Evolutionary conservation across 768 basidiomycete species (phyloP), one percentile per base, ranked within the genome.

Genomic region (Hypholoma fasciculare): DNA sequence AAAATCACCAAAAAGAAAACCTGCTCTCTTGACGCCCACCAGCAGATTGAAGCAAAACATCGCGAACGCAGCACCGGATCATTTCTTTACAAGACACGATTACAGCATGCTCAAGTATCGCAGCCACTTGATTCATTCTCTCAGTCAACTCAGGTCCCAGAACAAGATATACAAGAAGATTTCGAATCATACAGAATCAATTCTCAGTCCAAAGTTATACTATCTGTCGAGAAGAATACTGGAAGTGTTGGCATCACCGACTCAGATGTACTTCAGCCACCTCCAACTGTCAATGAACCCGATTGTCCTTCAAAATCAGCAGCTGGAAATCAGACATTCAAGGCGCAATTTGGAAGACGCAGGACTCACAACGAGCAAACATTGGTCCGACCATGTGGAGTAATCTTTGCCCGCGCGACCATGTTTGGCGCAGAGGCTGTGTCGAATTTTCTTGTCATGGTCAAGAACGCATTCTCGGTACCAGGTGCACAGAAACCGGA

Each of bases 401-500:
- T 65, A 16, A 60, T 65, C 27, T 52, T 43, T 57, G 61, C 64
- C 16, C 46, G 56, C 8, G 64, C 60, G 52, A 63, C 64, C 5
- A 59, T 63, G 57, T 53, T 56, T 38, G 57, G 57, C 12, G 52
- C 61, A 11, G 61, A 62, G 27, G 58, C 57, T 11, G 61, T 62
- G 5, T 62, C 57, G 1, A 58, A 58, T 40, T 64, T 60, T 37
- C 50, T 60, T 1, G 51, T 63, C 14, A 60, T 65, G 52, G 27
- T 62, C 17, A 19, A 65, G 40, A 61, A 65, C 36, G 61, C 65
- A 0, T 68, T 67, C 40, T 67, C 69, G 2, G 64, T 67, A 1
- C 67, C 66, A 3, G 60, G 62, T 7, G 68, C 68, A 1, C 43
- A 52, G 34, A 71, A 68, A 54, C 70, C 67, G 0, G 66, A 69